Evolutionary conservation across 257 asterid species (phyloP).

Genomic region (Ligustrum vulgare): DNA sequence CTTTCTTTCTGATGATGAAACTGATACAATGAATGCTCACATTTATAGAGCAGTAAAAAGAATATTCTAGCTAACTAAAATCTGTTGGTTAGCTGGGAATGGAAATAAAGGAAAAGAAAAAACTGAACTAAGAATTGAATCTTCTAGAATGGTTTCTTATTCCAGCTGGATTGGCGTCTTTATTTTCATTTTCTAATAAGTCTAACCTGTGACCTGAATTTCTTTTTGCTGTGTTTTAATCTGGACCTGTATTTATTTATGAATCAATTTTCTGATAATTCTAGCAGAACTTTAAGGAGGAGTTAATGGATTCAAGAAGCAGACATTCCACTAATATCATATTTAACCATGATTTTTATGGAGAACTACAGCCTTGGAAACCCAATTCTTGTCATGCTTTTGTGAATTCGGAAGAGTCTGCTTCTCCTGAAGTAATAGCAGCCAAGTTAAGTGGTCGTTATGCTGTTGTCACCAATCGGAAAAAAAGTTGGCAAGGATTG

Average conservation of each 20-base stretch:
- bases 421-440: conserved; percentile 30
- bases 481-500: conserved; percentile 75
- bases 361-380: conserved; percentile 68
- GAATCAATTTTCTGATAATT: conserved; percentile 12
- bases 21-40: no score
- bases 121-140: no score
- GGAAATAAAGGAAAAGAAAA: no score
- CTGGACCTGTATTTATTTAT: conserved; percentile 5
- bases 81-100: no score
- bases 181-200: no score
- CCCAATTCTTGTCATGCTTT: conserved; percentile 63
- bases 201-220: not conserved
- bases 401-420: conserved; percentile 49
- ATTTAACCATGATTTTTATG: conserved; percentile 72
- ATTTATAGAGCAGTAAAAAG: no score
- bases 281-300: conserved; percentile 37
- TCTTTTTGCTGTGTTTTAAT: not conserved
- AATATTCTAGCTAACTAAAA: no score
- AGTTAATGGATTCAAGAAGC: conserved; percentile 23
- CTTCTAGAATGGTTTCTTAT: no score
- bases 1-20: no score
- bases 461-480: conserved; percentile 60
- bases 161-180: no score
- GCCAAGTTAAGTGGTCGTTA: conserved; percentile 32
- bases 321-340: conserved; percentile 46